Evolutionary conservation across 2,329 filamentous ascomycete species (phyloP), one percentile per base, ranked within the genome.

Genomic region (Talaromyces atroroseus): DNA sequence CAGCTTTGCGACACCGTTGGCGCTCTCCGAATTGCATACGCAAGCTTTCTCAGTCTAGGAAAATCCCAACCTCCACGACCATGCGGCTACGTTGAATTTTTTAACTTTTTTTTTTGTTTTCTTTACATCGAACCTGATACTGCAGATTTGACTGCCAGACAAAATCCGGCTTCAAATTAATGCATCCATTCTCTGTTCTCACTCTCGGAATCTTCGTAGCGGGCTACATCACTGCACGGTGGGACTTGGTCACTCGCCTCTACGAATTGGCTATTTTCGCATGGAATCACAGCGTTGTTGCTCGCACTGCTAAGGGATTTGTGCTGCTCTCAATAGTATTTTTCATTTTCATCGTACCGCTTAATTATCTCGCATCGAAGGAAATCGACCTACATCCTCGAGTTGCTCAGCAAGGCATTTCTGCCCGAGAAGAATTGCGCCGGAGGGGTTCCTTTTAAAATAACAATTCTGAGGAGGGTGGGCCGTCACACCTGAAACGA

Each of bases 151-250:
- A 44, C 20, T 21, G 18, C 6, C n/a, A 18, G 12, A 20, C 18
- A 6, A 44, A 44, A 20, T 36, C 61, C 70, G 60, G 34, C 29
- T 29, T 46, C 24, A 23, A 7, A 75, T 77, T 76, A 66, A 97
- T 97, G 92, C 92, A 96, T 90, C 90, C 92, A 70, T 96, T 97
- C 80, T 97, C 92, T 62, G 80, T 92, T 74, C 84, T 96, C 75
- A 95, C 92, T 69, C 86, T 96, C 78, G 91, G 89, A 78, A 96
- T 99, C 80, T 99, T 99, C 80, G 88, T 97, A 82, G 92, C 94
- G 79, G 94, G 94, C 76, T 99, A 99, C 82, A 97, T 92, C 74
- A 99, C 94, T 77, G 94, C 94, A 71, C 89, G 94, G 81, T 99
- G 94, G 92, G 94, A 97, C 77, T 86, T 99, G 61, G 91, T 96